phyloP scores from a whole-genome alignment of 192 early-diverging fungal genomes.

The Podila verticillata region DNA sequence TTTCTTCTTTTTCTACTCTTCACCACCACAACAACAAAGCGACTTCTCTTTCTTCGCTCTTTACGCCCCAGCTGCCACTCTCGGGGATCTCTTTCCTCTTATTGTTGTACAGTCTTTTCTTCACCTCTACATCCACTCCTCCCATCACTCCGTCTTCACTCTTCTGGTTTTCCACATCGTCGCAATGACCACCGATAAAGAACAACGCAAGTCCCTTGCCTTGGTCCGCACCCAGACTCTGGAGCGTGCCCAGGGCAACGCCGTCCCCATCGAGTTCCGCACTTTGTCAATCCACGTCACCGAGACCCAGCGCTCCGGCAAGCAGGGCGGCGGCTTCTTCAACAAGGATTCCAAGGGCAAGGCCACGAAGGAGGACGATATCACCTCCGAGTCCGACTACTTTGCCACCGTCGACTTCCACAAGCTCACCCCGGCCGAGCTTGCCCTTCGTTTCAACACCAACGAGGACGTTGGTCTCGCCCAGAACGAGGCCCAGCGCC shows the following conservation, averaged over 20 bases:
- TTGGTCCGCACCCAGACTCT: slow-evolving; percentile 42
- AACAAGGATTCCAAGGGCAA: slow-evolving; percentile 18
- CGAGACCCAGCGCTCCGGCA: slow-evolving; percentile 46
- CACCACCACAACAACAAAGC: not conserved
- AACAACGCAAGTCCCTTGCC: slow-evolving; percentile 37
- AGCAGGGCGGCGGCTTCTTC: slow-evolving; percentile 5
- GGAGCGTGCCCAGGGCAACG: slow-evolving; percentile 45
- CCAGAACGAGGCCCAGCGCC: slow-evolving; percentile 30
- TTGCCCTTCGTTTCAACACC: slow-evolving; percentile 53
- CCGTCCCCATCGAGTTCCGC: slow-evolving; percentile 55
- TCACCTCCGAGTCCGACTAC: slow-evolving; percentile 39
- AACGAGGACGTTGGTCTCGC: slow-evolving; percentile 48
- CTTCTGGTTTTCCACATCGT: not conserved
- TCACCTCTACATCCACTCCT: not conserved
- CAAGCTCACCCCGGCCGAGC: slow-evolving; percentile 52
- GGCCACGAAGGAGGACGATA: slow-evolving; percentile 19
- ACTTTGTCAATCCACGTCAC: slow-evolving; percentile 58
- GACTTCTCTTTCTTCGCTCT: not conserved
- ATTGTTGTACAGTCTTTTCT: not conserved
- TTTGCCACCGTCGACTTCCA: slow-evolving; percentile 55
- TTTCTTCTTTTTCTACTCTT: slow-evolving; percentile 17
- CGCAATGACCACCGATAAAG: slow-evolving; percentile 39
- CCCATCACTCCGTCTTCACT: not conserved
- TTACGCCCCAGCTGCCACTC: not conserved
- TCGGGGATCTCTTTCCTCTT: not conserved